A percentile compares a stretch with the other conserved stretches of the same genome.
These are phyloP conservation scores for Hypoxylon sp. DNA, from an alignment of 2,329 filamentous ascomycete genomes.

Conservation along the genomic window DNA sequence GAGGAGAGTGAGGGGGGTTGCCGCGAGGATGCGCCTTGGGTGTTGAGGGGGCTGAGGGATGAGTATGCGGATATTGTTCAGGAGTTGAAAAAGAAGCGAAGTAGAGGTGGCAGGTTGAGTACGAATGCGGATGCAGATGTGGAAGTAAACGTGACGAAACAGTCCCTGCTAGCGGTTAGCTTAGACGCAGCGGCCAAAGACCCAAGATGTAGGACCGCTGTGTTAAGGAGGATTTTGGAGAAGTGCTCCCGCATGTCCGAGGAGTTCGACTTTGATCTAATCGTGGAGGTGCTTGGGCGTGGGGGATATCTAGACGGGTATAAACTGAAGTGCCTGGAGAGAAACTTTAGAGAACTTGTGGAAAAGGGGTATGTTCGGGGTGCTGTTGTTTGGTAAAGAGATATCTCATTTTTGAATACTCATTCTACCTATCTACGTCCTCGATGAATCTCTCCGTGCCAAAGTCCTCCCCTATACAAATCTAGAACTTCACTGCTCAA, in stretches of 20 bases:
- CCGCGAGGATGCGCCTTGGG: conserved; percentile 48
- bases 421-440: not conserved
- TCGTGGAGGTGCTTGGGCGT: conserved; percentile 41
- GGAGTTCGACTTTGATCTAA: conserved; percentile 42
- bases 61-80: conserved; percentile 43
- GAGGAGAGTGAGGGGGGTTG: conserved; percentile 22
- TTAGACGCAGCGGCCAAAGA: conserved; percentile 47
- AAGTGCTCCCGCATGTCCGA: conserved; percentile 47
- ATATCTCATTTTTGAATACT: not conserved
- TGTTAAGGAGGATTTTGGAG: conserved; percentile 45
- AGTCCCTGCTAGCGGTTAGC: conserved; percentile 47
- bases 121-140: not conserved
- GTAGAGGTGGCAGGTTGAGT: not conserved
- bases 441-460: not conserved
- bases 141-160: conserved; percentile 41
- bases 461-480: not conserved
- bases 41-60: conserved; percentile 43
- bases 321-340: conserved; percentile 40
- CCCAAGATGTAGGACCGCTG: conserved; percentile 44
- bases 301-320: conserved; percentile 35
- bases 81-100: conserved; percentile 30
- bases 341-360: conserved; percentile 44
- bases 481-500: not conserved
- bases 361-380: conserved; percentile 47
- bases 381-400: conserved; percentile 44